These are phyloP conservation scores for Diplosphaera chodatii DNA, from an alignment of 139 green algal species.

Conservation along the genomic window DNA sequence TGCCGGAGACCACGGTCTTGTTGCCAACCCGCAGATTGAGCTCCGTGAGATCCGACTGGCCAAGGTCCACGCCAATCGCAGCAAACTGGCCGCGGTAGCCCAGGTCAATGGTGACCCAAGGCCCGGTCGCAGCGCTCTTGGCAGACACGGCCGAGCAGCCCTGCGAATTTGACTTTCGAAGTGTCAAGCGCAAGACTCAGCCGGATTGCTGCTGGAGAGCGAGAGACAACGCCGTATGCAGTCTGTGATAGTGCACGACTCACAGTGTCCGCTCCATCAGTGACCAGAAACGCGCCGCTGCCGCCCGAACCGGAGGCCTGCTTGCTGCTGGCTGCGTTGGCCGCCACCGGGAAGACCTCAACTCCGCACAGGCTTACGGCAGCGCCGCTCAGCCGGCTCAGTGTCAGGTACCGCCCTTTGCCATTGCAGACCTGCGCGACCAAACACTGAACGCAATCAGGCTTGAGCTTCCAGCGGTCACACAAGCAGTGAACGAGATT, in stretches of 20 bases:
- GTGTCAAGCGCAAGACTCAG: too few species aligned
- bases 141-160: background rate
- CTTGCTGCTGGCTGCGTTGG: background rate
- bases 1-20: background rate
- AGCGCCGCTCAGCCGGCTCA: background rate
- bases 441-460: too few species aligned
- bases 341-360: background rate
- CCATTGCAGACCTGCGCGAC: background rate
- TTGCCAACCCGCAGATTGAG: background rate
- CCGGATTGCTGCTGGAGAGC: too few species aligned
- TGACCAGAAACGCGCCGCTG: background rate
- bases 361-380: background rate
- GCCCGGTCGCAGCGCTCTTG: background rate
- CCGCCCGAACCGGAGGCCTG: background rate
- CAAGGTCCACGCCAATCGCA: background rate
- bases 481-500: too few species aligned
- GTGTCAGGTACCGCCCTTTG: background rate
- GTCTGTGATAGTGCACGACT: background rate
- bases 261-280: background rate
- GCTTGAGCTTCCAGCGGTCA: too few species aligned
- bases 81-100: conserved; percentile 1
- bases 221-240: too few species aligned
- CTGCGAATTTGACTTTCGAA: too few species aligned
- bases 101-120: background rate
- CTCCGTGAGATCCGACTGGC: background rate